Conservation (phyloP, 345 rosid genomes). For the Populus pruinosa region DNA sequence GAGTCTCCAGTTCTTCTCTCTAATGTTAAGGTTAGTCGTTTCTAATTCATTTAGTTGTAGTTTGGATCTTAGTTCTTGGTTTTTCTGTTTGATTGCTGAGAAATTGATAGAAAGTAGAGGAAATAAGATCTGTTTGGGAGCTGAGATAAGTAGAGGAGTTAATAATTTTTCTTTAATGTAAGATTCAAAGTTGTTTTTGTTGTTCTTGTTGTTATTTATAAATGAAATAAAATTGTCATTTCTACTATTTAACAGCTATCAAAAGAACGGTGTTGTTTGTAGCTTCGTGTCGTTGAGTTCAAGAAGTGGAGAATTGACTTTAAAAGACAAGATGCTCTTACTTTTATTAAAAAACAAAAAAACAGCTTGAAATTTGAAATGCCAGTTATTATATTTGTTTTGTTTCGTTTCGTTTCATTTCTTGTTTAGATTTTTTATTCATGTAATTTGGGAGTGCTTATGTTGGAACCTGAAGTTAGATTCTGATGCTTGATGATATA, state of each 20-base stretch:
- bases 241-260: neutral
- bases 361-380: slow-evolving; percentile 5
- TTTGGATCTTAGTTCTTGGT: neutral
- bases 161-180: neutral
- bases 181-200: slow-evolving; percentile 1
- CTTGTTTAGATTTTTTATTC: slow-evolving; percentile 4
- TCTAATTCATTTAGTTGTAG: neutral
- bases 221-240: neutral
- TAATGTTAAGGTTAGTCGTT: slow-evolving; percentile 62
- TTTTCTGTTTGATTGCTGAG: slow-evolving; percentile 6
- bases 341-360: slow-evolving; percentile 8
- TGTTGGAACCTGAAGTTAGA: slow-evolving; percentile 27
- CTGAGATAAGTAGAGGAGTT: slow-evolving; percentile 11
- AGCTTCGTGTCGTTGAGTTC: slow-evolving; percentile 13
- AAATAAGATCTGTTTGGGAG: slow-evolving; percentile 27
- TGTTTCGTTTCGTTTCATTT: slow-evolving; percentile 12
- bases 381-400: slow-evolving; percentile 19
- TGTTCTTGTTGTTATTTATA: neutral
- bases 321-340: slow-evolving; percentile 36
- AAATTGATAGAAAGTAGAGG: slow-evolving; percentile 2
- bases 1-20: slow-evolving; percentile 96
- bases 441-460: slow-evolving; percentile 29
- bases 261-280: slow-evolving; percentile 18
- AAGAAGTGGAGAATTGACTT: neutral
- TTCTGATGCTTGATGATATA: slow-evolving; percentile 56